Base-by-base conservation (phyloP, 192 early-diverging fungal species). In the Phlyctochytrium arcticum region DNA sequence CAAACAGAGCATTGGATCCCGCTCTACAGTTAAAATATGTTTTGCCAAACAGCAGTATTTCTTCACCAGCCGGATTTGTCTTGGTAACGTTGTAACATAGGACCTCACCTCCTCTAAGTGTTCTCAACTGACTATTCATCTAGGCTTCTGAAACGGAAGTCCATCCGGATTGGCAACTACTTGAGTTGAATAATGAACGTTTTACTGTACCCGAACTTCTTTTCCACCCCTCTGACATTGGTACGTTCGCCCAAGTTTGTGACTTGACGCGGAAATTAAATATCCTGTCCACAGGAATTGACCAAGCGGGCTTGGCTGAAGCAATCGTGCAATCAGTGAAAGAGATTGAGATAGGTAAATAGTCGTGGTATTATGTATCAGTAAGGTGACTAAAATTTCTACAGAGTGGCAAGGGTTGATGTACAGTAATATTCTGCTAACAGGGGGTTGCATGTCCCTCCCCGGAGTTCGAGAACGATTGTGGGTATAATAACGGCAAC, bases 151-250 rank as follows among this genome's bases (percentile, higher is more conserved):
- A n/a, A n/a, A n/a, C n/a, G n/a, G n/a, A n/a, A n/a, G 24, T 10
- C 3, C 3, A n/a, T 32, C 29, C 46, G 10, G 51, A 60, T 48
- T 19, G 46, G 31, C 86, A 89, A 49, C 69, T 88, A 17, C 69
- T 89, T 35, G 56, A 65, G 7, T 82, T 90, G 81, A 86, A 86
- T 59, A 89, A 89, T 62, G 89, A 90, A 58, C 79, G 89, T 3
- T 87, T 90, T 63, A 86, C 82, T 53, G 80, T 90, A 7, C 87
- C 89, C n/a, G 89, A 90, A 54, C 76, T 88, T 32, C 69, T 90
- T 5, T 86, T 90, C 53, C 68, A 88, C 70, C 89, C 89, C 4
- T 84, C 85, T 5, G 87, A 90, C 71, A 87, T 90, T 58, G 89
- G 89, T 67, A 58, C 24, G 69, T 5, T 23, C 50, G 50, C 4